Base-by-base conservation (phyloP, 805 yeast species). In the Ogataea salicorniae region DNA sequence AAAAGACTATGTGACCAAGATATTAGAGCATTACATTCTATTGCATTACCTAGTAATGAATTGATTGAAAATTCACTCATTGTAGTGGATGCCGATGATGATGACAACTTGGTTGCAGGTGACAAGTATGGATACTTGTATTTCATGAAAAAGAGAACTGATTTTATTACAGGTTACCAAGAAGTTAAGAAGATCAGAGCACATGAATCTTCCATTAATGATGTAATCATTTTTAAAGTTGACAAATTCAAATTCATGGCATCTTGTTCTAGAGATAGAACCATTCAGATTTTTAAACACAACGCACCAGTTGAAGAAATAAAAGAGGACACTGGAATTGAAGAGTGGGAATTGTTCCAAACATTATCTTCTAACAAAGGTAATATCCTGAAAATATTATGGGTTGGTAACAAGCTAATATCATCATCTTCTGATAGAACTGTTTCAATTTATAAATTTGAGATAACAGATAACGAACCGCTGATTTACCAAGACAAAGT, bases 381-480 rank as follows among this genome's bases (percentile, higher is more conserved):
- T 0, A 80, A 76, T 56, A 60, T 81, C 13, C 45, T 72, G 9
- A 70, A 71, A 31, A 55, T 79, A 1, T 47, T 61, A 3, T 67
- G 63, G 39, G 46, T 57, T 31, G 63, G 66, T 15, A 53, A 57
- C 5, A 57, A 63, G 45, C 56, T 83, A 3, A 72, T 70, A 46
- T 80, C 79, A 1, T 74, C 83, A 41, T 81, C 89, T 0, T 71
- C 82, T 1, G 89, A 84, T 61, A 64, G 88, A 50, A 76, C 83
- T 0, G 59, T 83, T 0, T 74, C 85, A 0, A 61, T 82, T 5
- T 86, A 82, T 61, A 67, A 62, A 41, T 56, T 74, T 23, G 57
- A 53, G 3, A 46, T 54, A 13, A 62, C 55, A 2, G 62, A 57
- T 15, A 62, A 55, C 15, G 26, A 46, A 34, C 43, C 57, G 13